These are phyloP conservation scores for Lyophyllum semitale DNA, from an alignment of 768 basidiomycete genomes.

Conservation along the genomic window DNA sequence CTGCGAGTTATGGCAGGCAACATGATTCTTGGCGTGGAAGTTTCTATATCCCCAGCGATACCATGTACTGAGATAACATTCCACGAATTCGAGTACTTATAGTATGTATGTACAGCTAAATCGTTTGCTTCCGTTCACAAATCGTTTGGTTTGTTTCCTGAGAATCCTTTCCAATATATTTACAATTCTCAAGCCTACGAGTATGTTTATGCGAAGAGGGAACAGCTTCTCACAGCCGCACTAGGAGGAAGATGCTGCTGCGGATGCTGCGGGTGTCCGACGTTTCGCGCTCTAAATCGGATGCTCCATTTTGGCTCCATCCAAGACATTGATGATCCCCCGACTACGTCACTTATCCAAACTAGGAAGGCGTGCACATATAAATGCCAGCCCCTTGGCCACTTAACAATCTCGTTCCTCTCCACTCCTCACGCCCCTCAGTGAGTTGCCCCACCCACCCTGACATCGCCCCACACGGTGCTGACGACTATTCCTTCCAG, in stretches of 20 bases:
- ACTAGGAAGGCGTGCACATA: conserved; percentile 3
- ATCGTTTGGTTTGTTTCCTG: background rate
- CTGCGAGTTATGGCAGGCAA: too few relatives aligned
- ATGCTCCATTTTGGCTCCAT: conserved; percentile 1
- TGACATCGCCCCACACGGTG: background rate
- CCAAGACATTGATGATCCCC: conserved; percentile 1
- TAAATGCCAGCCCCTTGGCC: conserved; percentile 6
- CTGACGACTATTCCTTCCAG: background rate
- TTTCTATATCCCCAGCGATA: background rate
- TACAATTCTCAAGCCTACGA: background rate
- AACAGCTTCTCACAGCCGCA: conserved; percentile 3
- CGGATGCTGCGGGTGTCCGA: conserved; percentile 1
- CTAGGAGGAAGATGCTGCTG: background rate
- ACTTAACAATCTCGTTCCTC: background rate
- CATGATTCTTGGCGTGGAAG: background rate
- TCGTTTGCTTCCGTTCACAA: background rate
- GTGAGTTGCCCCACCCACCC: background rate
- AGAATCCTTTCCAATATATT: background rate
- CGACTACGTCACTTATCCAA: conserved; percentile 9
- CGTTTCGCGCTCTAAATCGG: conserved; percentile 2
- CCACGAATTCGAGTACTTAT: background rate
- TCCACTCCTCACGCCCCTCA: background rate
- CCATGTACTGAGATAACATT: background rate
- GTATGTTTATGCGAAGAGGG: too few relatives aligned
- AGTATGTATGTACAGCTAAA: too few relatives aligned